Conservation (phyloP, 2,329 filamentous ascomycete genomes). For the Fusarium sublunatum region DNA sequence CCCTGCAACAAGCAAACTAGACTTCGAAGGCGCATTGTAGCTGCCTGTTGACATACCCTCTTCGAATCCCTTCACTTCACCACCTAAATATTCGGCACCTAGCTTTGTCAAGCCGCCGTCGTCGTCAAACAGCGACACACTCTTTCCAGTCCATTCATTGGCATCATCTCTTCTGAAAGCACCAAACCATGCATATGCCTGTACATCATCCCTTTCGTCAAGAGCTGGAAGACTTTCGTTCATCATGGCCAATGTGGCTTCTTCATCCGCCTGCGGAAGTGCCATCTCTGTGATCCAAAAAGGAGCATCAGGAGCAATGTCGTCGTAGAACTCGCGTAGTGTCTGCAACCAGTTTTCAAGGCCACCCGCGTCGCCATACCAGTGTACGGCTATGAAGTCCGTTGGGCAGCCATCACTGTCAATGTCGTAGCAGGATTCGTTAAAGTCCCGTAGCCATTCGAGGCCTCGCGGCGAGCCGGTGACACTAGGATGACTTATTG, state of each 20-base stretch:
- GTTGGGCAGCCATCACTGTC: constrained; percentile 53
- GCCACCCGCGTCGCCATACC: constrained; percentile 54
- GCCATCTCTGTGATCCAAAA: constrained; percentile 58
- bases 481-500: constrained; percentile 56
- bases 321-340: constrained; percentile 52
- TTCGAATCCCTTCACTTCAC: constrained; percentile 53
- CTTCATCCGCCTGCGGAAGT: constrained; percentile 50
- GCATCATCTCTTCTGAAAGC: constrained; percentile 53
- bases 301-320: constrained; percentile 28
- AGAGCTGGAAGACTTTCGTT: constrained; percentile 53
- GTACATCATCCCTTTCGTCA: constrained; percentile 50
- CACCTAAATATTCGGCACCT: constrained; percentile 54
- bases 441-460: constrained; percentile 55
- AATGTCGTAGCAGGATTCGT: constrained; percentile 54
- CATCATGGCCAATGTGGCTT: constrained; percentile 54
- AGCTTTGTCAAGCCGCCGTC: constrained; percentile 54
- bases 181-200: constrained; percentile 57
- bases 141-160: constrained; percentile 55
- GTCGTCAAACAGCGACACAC: constrained; percentile 52
- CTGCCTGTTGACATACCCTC: constrained; percentile 45
- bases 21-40: background rate
- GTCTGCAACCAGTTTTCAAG: constrained; percentile 52
- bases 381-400: constrained; percentile 57
- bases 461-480: constrained; percentile 54
- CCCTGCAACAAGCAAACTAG: constrained; percentile 3